A percentile compares a stretch with the other conserved stretches of the same genome.
These are phyloP conservation scores for Ophiostoma himal-ulmi DNA, from an alignment of 2,329 filamentous ascomycete genomes.

Conservation along the genomic window DNA sequence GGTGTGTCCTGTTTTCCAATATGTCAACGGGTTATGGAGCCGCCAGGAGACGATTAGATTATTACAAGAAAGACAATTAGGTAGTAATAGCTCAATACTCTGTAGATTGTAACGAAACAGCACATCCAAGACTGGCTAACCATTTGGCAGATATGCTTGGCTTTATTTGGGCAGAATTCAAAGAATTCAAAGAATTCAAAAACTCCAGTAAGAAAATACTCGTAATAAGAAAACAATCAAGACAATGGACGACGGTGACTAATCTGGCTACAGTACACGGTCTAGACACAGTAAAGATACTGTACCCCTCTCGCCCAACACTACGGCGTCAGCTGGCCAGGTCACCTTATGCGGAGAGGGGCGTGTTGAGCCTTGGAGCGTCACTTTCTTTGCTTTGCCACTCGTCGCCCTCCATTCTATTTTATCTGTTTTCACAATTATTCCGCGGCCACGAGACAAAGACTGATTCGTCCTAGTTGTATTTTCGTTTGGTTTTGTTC, in stretches of 20 bases:
- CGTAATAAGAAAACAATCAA: not conserved
- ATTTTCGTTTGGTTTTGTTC: not conserved
- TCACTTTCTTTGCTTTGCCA: not conserved
- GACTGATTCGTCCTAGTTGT: not conserved
- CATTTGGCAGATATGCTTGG: too few relatives aligned
- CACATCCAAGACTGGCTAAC: not conserved
- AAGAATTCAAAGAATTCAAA: too few relatives aligned
- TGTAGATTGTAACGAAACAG: not conserved
- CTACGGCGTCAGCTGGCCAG: slow-evolving; percentile 12
- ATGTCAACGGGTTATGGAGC: not conserved
- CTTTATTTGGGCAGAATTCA: too few relatives aligned
- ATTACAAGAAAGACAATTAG: not conserved
- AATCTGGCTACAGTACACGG: not conserved
- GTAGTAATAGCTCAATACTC: not conserved
- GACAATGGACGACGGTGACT: not conserved
- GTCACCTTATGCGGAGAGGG: not conserved
- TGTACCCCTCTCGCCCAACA: slow-evolving; percentile 12
- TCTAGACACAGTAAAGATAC: not conserved
- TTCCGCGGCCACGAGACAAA: not conserved
- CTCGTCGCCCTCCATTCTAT: slow-evolving; percentile 17
- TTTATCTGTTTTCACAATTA: not conserved
- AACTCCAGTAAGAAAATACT: not conserved
- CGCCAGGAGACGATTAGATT: not conserved
- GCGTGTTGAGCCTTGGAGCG: not conserved
- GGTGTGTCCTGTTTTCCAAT: not conserved